Percentiles rank a stretch among this genome's conserved stretches.
Evolutionary conservation across 2,329 filamentous ascomycete genomes (phyloP).

Genomic region (Talaromyces sp.): DNA sequence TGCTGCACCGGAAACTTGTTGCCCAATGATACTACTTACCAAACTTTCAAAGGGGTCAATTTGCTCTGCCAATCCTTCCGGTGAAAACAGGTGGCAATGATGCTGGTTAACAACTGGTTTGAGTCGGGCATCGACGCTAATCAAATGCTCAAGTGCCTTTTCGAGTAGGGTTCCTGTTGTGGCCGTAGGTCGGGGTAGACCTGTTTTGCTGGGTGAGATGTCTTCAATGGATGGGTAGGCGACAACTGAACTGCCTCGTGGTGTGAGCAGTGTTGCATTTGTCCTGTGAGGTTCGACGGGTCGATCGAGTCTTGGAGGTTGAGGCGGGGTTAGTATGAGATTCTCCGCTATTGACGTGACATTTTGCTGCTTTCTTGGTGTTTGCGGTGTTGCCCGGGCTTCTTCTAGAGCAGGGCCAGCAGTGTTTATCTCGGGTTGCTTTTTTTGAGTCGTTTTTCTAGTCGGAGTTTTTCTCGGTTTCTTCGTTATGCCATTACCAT

Average conservation of each 20-base stretch:
- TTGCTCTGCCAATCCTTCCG: slow-evolving; percentile 75
- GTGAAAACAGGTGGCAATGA: slow-evolving; percentile 73
- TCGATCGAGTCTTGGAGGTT: slow-evolving; percentile 38
- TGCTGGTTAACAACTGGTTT: slow-evolving; percentile 68
- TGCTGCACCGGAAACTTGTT: slow-evolving; percentile 92
- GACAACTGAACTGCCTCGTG: slow-evolving; percentile 46
- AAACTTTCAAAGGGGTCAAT: slow-evolving; percentile 86
- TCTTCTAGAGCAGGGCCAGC: neutral
- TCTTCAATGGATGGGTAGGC: slow-evolving; percentile 43
- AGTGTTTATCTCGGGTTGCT: neutral
- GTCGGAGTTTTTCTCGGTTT: slow-evolving; percentile 6
- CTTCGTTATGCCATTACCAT: slow-evolving; percentile 31
- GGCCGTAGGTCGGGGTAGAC: slow-evolving; percentile 44
- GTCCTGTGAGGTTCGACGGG: slow-evolving; percentile 48
- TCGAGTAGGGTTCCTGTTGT: slow-evolving; percentile 72
- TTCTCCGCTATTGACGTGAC: slow-evolving; percentile 23
- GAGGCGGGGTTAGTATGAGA: slow-evolving; percentile 42
- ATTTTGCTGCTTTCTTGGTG: slow-evolving; percentile 29
- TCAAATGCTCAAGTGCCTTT: slow-evolving; percentile 70
- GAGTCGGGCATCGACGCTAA: slow-evolving; percentile 69
- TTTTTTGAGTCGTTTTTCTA: slow-evolving; percentile 3
- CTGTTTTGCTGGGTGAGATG: slow-evolving; percentile 40
- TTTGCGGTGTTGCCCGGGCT: slow-evolving; percentile 23
- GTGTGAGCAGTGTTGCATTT: slow-evolving; percentile 48
- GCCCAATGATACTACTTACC: slow-evolving; percentile 84